Percentiles rank a stretch among this genome's conserved stretches.
Evolutionary conservation across 23 red algal species (phyloP).

Genomic region (Gracilariopsis chorda): DNA sequence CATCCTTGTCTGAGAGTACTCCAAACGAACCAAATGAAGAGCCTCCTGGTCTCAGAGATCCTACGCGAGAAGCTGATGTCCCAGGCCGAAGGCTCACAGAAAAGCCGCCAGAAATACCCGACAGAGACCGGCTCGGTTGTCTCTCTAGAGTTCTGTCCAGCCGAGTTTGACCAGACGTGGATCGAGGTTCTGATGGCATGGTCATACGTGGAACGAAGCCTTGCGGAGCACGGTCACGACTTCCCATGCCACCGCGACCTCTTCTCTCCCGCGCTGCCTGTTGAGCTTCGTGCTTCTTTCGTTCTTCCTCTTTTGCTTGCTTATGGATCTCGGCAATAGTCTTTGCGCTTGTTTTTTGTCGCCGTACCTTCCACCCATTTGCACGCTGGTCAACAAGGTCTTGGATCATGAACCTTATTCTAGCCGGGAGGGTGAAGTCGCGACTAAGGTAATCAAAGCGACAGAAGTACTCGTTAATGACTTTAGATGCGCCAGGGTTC

Average conservation of each 20-base stretch:
- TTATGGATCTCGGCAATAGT: slow-evolving; percentile 93
- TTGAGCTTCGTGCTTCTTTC: slow-evolving; percentile 67
- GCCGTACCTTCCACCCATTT: slow-evolving; percentile 78
- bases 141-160: slow-evolving; percentile 37
- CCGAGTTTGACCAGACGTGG: not conserved
- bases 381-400: slow-evolving; percentile 88
- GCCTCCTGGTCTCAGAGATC: slow-evolving; percentile 26
- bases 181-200: slow-evolving; percentile 23
- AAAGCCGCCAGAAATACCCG: not conserved
- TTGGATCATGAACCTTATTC: slow-evolving; percentile 96
- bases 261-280: slow-evolving; percentile 33
- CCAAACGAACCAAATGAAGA: not conserved
- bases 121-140: slow-evolving; percentile 14
- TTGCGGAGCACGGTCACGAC: slow-evolving; percentile 2
- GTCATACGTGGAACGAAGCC: slow-evolving; percentile 12
- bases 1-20: not conserved
- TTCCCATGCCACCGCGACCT: slow-evolving; percentile 34
- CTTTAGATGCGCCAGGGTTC: slow-evolving; percentile 38
- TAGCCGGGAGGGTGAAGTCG: slow-evolving; percentile 65
- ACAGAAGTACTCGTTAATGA: slow-evolving; percentile 73
- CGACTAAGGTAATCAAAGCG: slow-evolving; percentile 39
- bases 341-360: slow-evolving; percentile 80
- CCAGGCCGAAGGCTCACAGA: slow-evolving; percentile 8
- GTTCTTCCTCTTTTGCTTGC: slow-evolving; percentile 72
- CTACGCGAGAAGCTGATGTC: not conserved